These are phyloP conservation scores for Nicotiana noctiflora DNA, from an alignment of 257 asterid species.

Conservation along the genomic window DNA sequence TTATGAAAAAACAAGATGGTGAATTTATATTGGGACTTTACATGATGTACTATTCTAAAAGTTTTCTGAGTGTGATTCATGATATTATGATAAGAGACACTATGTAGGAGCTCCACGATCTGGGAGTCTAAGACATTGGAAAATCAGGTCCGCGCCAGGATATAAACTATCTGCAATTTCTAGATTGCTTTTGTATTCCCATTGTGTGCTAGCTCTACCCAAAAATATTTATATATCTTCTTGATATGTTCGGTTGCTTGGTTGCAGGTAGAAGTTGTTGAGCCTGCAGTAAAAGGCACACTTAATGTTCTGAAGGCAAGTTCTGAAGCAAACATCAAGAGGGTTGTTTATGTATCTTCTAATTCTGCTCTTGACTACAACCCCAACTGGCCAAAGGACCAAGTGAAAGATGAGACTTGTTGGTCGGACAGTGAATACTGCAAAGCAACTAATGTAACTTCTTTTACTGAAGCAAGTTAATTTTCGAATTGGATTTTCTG, in stretches of 20 bases:
- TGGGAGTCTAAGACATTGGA: neutral
- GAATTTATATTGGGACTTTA: neutral
- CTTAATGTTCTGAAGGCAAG: constrained; percentile 76
- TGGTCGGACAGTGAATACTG: constrained; percentile 85
- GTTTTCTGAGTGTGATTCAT: neutral
- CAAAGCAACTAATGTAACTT: constrained; percentile 50
- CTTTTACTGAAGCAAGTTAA: neutral
- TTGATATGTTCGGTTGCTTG: neutral
- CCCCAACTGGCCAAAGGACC: constrained; percentile 62
- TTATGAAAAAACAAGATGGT: neutral
- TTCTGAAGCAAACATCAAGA: constrained; percentile 47
- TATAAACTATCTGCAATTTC: neutral
- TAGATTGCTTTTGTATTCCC: neutral
- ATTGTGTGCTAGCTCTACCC: neutral
- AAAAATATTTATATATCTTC: neutral
- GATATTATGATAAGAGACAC: neutral
- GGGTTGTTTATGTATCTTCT: constrained; percentile 71
- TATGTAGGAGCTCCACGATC: neutral
- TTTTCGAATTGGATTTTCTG: neutral
- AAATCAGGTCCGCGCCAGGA: neutral
- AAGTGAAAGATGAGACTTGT: constrained; percentile 53
- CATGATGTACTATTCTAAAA: neutral
- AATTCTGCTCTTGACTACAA: constrained; percentile 42
- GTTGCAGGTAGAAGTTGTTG: constrained; percentile 67
- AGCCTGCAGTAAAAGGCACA: constrained; percentile 70